These are phyloP conservation scores for Cyclanthera cordifolia DNA, from an alignment of 306 rosid species.

Conservation along the genomic window DNA sequence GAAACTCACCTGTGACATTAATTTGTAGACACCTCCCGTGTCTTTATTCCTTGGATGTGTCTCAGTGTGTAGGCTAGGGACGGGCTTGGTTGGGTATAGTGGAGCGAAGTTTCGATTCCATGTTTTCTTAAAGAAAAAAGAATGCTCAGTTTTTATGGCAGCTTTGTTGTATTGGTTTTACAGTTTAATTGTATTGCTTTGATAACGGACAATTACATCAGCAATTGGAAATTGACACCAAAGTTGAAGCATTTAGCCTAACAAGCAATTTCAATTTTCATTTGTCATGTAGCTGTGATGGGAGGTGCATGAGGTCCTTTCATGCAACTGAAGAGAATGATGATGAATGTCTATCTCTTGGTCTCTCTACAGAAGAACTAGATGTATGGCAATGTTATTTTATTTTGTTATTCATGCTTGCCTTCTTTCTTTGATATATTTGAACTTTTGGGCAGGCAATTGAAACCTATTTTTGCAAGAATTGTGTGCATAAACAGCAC, in stretches of 20 bases:
- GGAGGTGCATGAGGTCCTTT: slow-evolving; percentile 85
- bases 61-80: no score
- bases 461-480: slow-evolving; percentile 53
- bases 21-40: no score
- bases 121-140: no score
- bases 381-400: slow-evolving; percentile 42
- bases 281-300: slow-evolving; percentile 62
- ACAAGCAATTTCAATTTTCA: neutral
- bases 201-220: neutral
- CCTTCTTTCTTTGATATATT: neutral
- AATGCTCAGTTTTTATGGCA: no score
- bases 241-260: neutral
- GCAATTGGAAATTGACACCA: neutral
- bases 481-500: slow-evolving; percentile 60
- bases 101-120: no score
- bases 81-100: no score
- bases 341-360: slow-evolving; percentile 60
- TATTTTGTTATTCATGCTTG: slow-evolving; percentile 9
- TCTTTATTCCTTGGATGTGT: no score
- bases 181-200: no score
- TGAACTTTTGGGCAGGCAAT: slow-evolving; percentile 42
- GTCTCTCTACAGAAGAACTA: slow-evolving; percentile 49
- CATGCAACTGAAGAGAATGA: slow-evolving; percentile 61
- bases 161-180: no score
- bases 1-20: no score